phyloP scores from a whole-genome alignment of 2,329 filamentous ascomycete species.

The Ascochyta fabae region DNA sequence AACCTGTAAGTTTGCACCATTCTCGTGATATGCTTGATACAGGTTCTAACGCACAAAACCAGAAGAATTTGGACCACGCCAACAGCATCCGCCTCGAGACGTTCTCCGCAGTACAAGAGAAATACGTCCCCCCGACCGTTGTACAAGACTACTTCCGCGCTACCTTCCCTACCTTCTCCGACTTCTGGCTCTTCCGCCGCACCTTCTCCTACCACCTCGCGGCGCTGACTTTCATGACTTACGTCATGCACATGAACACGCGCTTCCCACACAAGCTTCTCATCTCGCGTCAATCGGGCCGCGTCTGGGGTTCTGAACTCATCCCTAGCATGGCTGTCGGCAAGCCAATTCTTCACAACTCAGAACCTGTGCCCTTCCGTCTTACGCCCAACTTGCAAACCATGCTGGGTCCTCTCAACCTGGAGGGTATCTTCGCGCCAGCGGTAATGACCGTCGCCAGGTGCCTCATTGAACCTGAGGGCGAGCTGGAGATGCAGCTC shows the following conservation, averaged over 20 bases:
- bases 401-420: conserved; percentile 92
- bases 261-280: conserved; percentile 95
- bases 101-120: conserved; percentile 92
- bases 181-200: conserved; percentile 98
- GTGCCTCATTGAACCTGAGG: conserved; percentile 81
- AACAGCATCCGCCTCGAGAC: conserved; percentile 83
- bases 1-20: conserved; percentile 37
- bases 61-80: conserved; percentile 73
- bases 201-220: conserved; percentile 97
- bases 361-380: conserved; percentile 94
- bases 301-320: conserved; percentile 95
- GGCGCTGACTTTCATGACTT: conserved; percentile 96
- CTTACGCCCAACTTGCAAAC: conserved; percentile 95
- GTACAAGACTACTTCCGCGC: conserved; percentile 88
- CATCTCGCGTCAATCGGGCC: conserved; percentile 85
- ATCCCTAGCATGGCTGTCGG: conserved; percentile 85
- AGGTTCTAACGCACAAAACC: conserved; percentile 34
- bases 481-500: conserved; percentile 91
- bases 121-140: conserved; percentile 84
- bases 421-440: conserved; percentile 94
- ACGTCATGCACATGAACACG: conserved; percentile 95
- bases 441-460: conserved; percentile 96
- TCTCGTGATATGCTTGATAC: conserved; percentile 17
- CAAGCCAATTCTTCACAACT: conserved; percentile 92
- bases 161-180: conserved; percentile 85